A percentile compares a stretch with the other conserved stretches of the same genome.
Conservation (phyloP, 768 basidiomycete genomes). For the Cyathus striatus region DNA sequence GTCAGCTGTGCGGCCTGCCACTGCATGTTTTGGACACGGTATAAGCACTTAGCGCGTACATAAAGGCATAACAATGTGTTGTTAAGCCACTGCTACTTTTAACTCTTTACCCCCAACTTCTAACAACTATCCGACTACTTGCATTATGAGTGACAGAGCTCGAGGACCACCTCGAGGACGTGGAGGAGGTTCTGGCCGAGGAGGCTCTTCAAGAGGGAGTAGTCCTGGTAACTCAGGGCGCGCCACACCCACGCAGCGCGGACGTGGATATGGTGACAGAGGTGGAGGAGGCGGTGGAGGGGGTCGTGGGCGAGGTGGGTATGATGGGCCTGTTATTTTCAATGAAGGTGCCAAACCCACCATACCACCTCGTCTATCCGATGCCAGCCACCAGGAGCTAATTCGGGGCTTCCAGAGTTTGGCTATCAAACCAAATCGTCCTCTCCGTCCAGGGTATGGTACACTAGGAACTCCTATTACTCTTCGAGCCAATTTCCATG, state of each 20-base stretch:
- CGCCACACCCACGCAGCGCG: conserved; percentile 10
- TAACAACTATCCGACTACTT: no score
- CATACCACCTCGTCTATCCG: conserved; percentile 29
- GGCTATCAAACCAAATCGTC: conserved; percentile 26
- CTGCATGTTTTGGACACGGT: no score
- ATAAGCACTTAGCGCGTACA: no score
- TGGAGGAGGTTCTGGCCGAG: background rate
- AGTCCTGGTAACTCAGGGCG: background rate
- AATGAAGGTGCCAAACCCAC: conserved; percentile 25
- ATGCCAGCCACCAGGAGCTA: conserved; percentile 27
- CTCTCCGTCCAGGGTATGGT: conserved; percentile 55
- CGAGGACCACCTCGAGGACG: background rate
- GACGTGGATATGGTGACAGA: background rate
- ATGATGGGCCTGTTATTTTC: conserved; percentile 31
- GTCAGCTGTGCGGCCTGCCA: no score
- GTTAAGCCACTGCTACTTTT: no score
- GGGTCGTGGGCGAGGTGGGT: conserved; percentile 19
- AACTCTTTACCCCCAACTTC: no score
- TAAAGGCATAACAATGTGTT: no score
- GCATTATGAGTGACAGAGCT: background rate
- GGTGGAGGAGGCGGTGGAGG: conserved; percentile 17
- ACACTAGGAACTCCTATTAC: conserved; percentile 40
- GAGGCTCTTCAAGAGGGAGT: background rate
- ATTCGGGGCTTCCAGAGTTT: conserved; percentile 31
- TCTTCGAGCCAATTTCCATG: conserved; percentile 62